Conservation (phyloP, 305 asterid genomes). For the Fraxinus floribunda region DNA sequence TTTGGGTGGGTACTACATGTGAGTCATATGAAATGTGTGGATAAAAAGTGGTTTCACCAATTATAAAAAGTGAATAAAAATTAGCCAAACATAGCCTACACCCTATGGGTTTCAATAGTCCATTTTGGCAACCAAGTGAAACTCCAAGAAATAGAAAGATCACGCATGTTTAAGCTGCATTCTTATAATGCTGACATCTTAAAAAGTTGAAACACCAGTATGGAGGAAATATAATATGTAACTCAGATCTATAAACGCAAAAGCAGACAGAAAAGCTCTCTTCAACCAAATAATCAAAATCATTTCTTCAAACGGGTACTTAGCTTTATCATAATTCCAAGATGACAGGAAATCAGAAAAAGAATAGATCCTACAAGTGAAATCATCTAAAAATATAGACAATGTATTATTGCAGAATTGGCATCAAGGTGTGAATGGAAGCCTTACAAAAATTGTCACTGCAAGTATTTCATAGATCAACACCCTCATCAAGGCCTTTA, state of each 20-base stretch:
- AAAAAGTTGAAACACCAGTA: background rate
- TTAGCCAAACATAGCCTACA: background rate
- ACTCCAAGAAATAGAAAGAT: background rate
- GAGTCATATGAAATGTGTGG: background rate
- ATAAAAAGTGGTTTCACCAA: background rate
- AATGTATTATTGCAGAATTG: background rate
- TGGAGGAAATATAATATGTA: background rate
- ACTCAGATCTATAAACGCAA: background rate
- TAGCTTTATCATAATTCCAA: background rate
- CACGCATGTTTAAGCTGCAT: background rate
- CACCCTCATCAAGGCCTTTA: constrained; percentile 98
- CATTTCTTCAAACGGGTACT: background rate
- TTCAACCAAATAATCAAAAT: background rate
- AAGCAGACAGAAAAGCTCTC: background rate
- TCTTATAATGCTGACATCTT: background rate
- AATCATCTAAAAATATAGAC: background rate
- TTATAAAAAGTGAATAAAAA: background rate
- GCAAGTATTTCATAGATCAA: constrained; percentile 60
- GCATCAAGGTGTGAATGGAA: background rate
- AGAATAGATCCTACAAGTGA: background rate
- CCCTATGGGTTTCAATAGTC: background rate
- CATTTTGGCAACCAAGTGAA: background rate
- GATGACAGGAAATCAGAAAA: background rate
- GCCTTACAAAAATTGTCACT: constrained; percentile 24
- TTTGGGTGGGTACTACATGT: background rate